Evolutionary conservation across 768 basidiomycete species (phyloP), one percentile per base, ranked within the genome.

Genomic region (Naematelia encephala): DNA sequence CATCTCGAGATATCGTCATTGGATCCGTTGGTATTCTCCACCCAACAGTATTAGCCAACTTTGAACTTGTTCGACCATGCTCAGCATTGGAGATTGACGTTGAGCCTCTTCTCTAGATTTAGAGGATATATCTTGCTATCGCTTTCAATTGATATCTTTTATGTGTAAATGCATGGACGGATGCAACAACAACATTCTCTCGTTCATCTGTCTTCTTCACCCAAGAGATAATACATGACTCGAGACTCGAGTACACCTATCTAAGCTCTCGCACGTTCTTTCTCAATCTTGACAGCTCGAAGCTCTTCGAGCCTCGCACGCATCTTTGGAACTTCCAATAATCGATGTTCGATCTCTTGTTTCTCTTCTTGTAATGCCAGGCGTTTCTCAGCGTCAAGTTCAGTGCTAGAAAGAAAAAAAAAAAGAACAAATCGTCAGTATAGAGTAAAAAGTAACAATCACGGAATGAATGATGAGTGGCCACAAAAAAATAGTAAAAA

Each of bases 301-400:
- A 94, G 80, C 75, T 90, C 89, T 34, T 83, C 82, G 47, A 94
- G 79, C 30, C 89, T 82, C 28, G 84, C 82, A 73, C 82, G 84
- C 82, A 93, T 83, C 82, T 89, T 92, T 4, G 91, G 90, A 84
- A 97, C 87, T 77, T 92, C 90, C 29, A 88, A 80, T 60, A 97
- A 77, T 76, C 89, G 93, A 27, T 86, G 81, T 73, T 96, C 91
- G 48, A 97, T 75, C 26, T 81, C 82, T 76, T 94, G 90, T 78
- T 93, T 96, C 82, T 99, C 94, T 74, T 93, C 90, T 78, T 96
- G 91, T 45, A 97, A 79, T 0, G 87, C 90, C 51, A 96, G 80
- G 10, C 94, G 84, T 76, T 86, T 88, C 78, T 93, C 89, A 16
- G 91, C 88, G 70, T 97, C 88, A 30, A 98, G 80, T 70, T 88